A percentile compares a stretch with the other conserved stretches of the same genome.
Evolutionary conservation across 768 basidiomycete species (phyloP).

Genomic region (Polyporus arcularius): DNA sequence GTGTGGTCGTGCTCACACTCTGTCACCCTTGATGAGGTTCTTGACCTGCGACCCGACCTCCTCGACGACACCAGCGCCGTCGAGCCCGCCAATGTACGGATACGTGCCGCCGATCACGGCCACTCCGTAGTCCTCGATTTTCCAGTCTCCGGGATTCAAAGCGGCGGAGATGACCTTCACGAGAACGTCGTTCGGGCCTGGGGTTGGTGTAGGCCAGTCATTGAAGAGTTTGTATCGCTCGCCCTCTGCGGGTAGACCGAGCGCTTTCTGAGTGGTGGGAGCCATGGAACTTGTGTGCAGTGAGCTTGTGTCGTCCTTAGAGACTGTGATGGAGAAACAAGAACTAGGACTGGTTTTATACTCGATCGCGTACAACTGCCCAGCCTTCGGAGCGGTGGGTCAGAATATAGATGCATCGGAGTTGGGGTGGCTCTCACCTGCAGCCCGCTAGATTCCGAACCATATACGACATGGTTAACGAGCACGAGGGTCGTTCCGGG

Average conservation of each 20-base stretch:
- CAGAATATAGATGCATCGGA: no score
- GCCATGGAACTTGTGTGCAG: not conserved
- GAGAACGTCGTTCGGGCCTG: slow-evolving; percentile 50
- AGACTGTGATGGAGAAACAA: no score
- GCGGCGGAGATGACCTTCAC: slow-evolving; percentile 48
- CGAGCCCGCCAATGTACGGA: slow-evolving; percentile 28
- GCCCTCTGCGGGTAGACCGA: slow-evolving; percentile 9
- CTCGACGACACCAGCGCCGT: slow-evolving; percentile 39
- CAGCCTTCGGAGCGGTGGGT: no score
- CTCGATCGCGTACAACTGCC: no score
- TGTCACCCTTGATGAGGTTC: slow-evolving; percentile 41
- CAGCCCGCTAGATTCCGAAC: no score
- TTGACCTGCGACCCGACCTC: slow-evolving; percentile 40
- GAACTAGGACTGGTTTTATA: no score
- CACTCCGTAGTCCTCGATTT: slow-evolving; percentile 37
- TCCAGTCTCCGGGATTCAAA: slow-evolving; percentile 57
- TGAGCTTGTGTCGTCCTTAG: no score
- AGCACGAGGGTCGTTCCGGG: no score
- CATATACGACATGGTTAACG: no score
- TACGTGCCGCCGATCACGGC: slow-evolving; percentile 14
- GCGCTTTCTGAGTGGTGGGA: slow-evolving; percentile 18
- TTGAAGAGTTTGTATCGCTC: slow-evolving; percentile 1
- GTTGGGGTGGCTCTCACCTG: no score
- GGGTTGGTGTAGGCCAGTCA: slow-evolving; percentile 33
- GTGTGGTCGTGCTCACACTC: slow-evolving; percentile 32